Evolutionary conservation across 495 filamentous ascomycete species (phyloP), one percentile per base, ranked within the genome.

Genomic region (Podospora fimiseda): DNA sequence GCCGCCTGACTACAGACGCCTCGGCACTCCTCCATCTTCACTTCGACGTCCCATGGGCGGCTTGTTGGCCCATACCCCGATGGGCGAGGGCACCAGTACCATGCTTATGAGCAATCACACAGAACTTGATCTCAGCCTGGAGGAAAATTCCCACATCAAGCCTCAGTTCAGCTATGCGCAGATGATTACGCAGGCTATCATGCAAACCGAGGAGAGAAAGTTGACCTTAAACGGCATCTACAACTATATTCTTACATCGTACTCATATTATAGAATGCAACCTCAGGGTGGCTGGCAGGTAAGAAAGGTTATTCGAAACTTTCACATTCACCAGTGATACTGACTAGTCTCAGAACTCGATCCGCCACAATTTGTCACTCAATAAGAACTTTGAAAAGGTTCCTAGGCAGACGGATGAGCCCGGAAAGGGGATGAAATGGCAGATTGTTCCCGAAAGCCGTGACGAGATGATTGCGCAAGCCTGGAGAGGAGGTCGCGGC

Each of bases 381-480:
- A 96, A 94, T 62, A 92, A 95, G 68, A 80, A 83, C 0, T 98
- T 98, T 66, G 81, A 86, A 56, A 97, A 97, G 66, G 85, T 95
- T 4, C 86, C 94, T 20, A 85, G 93, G 33, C 80, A 86, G 4
- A 93, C 90, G 0, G 88, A 98, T 60, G 94, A 98, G 63, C 93
- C 93, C 2, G 93, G 93, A 2, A 98, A 98, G 71, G 93, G 93
- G 20, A 96, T 96, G 91, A 96, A 96, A 64, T 98, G 93, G 93
- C 83, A 86, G 67, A 87, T 98, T 62, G 83, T 88, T 2, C 79
- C 83, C 1, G 88, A 90, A 48, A 73, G 83, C 39, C 84, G 87
- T 22, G 87, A 95, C 5, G 89, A 94, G 43, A 79, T 81, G 76
- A 60, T 74, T 8, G 68, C 67, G 40, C 67, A 60, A 19, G 72